Evolutionary conservation across 768 basidiomycete species (phyloP), one percentile per base, ranked within the genome.

Genomic region (Clitopilus hobsonii): DNA sequence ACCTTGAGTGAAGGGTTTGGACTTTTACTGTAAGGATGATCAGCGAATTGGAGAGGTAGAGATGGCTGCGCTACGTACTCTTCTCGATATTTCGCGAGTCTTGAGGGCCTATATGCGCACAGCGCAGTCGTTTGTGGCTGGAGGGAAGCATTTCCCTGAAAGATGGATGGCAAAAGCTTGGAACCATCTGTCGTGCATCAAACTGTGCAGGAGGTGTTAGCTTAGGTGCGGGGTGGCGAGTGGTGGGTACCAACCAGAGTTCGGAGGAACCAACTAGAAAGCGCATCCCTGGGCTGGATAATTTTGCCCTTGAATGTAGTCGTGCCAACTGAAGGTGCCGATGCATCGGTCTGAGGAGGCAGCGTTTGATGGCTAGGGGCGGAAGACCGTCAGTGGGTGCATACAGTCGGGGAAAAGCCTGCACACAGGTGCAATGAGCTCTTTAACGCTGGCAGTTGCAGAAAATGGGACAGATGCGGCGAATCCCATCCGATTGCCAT

Each of bases 171-270:
- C 77, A 53, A 89, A 71, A 0, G 80, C 80, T 48, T 84, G 78
- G 23, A 89, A 73, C 87, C 88, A 89, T 58, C 88, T 86, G 67
- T 88, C 85, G 64, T 89, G 82, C n/a, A n/a, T n/a, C n/a, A n/a
- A n/a, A n/a, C n/a, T n/a, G n/a, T n/a, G n/a, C n/a, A n/a, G n/a
- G n/a, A n/a, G n/a, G n/a, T n/a, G n/a, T n/a, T n/a, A n/a, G n/a
- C n/a, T n/a, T n/a, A n/a, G n/a, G 56, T 11, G 49, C 8, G 26
- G 8, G 5, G 45, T 22, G 49, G 25, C 6, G 24, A 16, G 16
- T 7, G 22, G 20, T 14, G 58, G 32, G 13, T 23, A 65, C 75
- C 52, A 54, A 83, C 84, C 41, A 88, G 73, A 32, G 77, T 82
- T 60, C 79, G 74, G 20, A 88, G 65, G 63, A 85, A 79, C 65